Evolutionary conservation across 139 green algal species (phyloP), one percentile per base, ranked within the genome.

Genomic region (Medakamo hakoo): DNA sequence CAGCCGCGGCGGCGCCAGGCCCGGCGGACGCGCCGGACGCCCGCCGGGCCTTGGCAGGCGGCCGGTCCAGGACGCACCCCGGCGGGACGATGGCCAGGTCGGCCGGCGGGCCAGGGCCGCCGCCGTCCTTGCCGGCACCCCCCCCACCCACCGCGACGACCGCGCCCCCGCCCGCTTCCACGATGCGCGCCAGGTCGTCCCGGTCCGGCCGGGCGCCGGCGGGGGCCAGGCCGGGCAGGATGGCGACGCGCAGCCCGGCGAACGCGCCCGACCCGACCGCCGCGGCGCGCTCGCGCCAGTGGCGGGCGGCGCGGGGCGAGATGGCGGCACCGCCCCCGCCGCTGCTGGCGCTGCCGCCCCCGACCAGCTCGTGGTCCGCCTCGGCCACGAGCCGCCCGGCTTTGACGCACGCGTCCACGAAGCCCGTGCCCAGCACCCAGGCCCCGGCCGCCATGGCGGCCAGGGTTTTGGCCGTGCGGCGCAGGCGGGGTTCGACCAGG

Each of bases 351-450:
- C n/a, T n/a, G n/a, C n/a, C n/a, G n/a, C n/a, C n/a, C n/a, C n/a
- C n/a, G 22, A 60, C 55, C 32, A 63, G 28, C 20, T 64, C 55
- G 2, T 64, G 19, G 20, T 18, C 28, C 5, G 48, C 63, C 4
- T 23, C 25, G 4, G 23, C 19, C 3, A 52, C 25, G 1, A 64
- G 25, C 20, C 26, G 60, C 22, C 55, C 64, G 25, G 27, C 56
- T 23, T 16, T 2, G 24, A 0, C 19, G 57, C 18, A 58, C 24
- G 25, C 56, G 27, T 16, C 27, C 27, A 30, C 25, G 55, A 29
- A 70, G 28, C 27, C 18, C 21, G 64, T 29, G 27, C 22, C 22
- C 26, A 70, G 26, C 30, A 70, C 57, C 64, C 64, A 70, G 25
- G 56, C 2, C 4, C 64, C 64, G 55, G 56, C 28, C 23, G 64